A percentile compares a stretch with the other conserved stretches of the same genome.
Conservation (phyloP, 371 early-diverging fungal species). For the Conidiobolus incongruus region DNA sequence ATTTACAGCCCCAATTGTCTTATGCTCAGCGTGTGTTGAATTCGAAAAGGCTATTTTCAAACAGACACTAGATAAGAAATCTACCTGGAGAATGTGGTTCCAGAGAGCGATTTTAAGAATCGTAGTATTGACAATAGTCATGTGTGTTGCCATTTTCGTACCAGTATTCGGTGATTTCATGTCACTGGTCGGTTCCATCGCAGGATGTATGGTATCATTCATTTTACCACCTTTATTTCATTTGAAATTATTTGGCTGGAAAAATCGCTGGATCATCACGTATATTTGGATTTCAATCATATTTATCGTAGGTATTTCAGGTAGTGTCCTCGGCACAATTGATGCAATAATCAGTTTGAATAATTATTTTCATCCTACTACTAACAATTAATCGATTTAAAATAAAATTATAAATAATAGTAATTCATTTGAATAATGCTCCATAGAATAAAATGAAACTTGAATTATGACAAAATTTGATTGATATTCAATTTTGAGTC, state of each 20-base stretch:
- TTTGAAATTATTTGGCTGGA: conserved; percentile 37
- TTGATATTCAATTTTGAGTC: no score
- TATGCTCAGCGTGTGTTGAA: conserved; percentile 53
- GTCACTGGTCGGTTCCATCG: conserved; percentile 1
- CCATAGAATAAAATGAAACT: no score
- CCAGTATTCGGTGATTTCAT: conserved; percentile 3
- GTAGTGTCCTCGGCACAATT: conserved; percentile 46
- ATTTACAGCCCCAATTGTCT: conserved; percentile 46
- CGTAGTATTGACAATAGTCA: conserved; percentile 23
- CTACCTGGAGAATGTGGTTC: no score
- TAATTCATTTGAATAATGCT: no score
- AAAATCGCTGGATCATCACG: neutral
- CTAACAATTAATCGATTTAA: no score
- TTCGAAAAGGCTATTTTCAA: conserved; percentile 21
- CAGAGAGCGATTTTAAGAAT: conserved; percentile 30
- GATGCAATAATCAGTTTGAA: conserved; percentile 20
- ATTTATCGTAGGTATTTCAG: conserved; percentile 33
- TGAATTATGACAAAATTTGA: no score
- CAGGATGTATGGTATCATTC: neutral
- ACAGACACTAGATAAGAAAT: no score
- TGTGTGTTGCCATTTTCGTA: conserved; percentile 2
- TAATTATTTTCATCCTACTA: no score
- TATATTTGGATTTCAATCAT: neutral
- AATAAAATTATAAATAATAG: no score
- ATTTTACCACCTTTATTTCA: conserved; percentile 56